Evolutionary conservation across 2,329 filamentous ascomycete species (phyloP), one percentile per base, ranked within the genome.

Genomic region (Pseudocercospora fijiensis): DNA sequence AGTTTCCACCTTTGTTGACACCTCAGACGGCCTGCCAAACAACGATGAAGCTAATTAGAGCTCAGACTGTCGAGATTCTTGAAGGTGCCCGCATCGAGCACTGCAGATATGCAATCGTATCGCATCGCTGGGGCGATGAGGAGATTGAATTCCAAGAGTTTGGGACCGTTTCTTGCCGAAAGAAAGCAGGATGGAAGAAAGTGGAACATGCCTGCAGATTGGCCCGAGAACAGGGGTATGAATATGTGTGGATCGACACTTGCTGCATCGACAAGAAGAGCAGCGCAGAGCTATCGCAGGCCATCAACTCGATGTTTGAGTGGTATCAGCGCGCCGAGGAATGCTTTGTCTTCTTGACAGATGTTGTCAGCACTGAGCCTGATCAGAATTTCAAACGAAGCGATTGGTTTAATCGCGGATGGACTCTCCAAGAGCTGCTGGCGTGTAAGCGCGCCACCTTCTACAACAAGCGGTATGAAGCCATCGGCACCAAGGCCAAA

Each of bases 281-380:
- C 41, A 61, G 53, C 16, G 43, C 65, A 3, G 70, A 71, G 30
- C 45, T 71, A 8, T 61, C 60, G 1, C 64, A 70, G 52, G 65
- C 69, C 0, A 65, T 71, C 49, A 71, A 69, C 20, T 69, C 64
- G 4, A 71, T 70, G 70, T 71, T 66, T 11, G 10, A 45, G 5
- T 71, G 67, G 57, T 71, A 71, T 55, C 27, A 57, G 24, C 49
- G 53, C 11, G 57, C 69, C 6, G 33, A 18, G 0, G 45, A 64
- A 2, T 70, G 70, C 58, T 70, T 61, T 52, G 67, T 58, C 4
- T 68, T 64, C 27, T 27, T 71, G 4, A 5, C 16, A 13, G 63
- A 63, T 27, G 61, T 63, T 2, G 24, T 20, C 4, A 58, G 45
- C 26, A 37, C 26, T 16, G 41, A 20, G 20, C 22, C n/a, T 13